Evolutionary conservation across 768 basidiomycete species (phyloP).

Genomic region (Boletus huronensis): DNA sequence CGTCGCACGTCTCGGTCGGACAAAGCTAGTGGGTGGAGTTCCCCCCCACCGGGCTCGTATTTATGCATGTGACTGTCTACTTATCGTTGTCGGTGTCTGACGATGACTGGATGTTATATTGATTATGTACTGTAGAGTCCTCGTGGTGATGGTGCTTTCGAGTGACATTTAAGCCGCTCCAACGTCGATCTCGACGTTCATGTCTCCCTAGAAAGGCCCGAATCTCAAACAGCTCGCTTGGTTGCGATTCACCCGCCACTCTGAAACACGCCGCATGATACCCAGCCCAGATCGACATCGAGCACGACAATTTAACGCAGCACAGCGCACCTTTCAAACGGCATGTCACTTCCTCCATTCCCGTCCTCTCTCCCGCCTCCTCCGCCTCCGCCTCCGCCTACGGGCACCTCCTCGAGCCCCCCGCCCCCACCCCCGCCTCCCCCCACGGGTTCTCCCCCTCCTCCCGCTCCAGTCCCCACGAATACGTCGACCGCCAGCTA

Average conservation of each 20-base stretch:
- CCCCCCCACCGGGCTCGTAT: neutral
- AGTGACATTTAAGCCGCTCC: too few species aligned
- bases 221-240: neutral
- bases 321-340: neutral
- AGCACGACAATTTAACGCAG: neutral
- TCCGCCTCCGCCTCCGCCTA: neutral
- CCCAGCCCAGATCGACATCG: conserved; percentile 11
- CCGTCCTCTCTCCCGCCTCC: neutral
- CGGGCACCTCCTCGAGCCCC: neutral
- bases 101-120: too few species aligned
- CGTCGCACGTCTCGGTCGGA: conserved; percentile 19
- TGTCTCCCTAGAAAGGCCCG: neutral
- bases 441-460: neutral
- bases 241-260: conserved; percentile 10
- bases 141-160: neutral
- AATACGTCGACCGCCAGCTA: conserved; percentile 21
- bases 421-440: too few species aligned
- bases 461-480: neutral
- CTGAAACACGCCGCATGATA: conserved; percentile 19
- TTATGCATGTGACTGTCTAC: neutral
- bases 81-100: neutral
- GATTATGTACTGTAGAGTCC: neutral
- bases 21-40: neutral
- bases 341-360: conserved; percentile 13
- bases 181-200: neutral